Evolutionary conservation across 345 rosid species (phyloP).

Genomic region (Salix suchowensis): DNA sequence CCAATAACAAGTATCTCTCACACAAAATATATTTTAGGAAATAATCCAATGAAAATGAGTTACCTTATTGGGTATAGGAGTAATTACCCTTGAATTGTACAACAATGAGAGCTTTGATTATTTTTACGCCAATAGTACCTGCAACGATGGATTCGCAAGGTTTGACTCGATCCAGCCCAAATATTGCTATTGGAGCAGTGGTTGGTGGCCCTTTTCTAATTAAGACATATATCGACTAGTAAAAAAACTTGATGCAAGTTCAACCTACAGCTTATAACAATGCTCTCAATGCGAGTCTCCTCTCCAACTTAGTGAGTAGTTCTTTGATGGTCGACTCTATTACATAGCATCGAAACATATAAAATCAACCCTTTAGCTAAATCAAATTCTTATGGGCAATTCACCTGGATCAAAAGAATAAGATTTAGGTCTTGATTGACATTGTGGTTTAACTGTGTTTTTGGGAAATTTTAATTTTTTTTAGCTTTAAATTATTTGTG

Average conservation of each 20-base stretch:
- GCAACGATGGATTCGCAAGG: constrained; percentile 22
- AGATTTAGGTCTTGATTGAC: no score
- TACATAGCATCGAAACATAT: background rate
- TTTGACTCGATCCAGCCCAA: constrained; percentile 18
- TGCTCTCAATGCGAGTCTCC: constrained; percentile 20
- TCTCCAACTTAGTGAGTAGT: constrained; percentile 4
- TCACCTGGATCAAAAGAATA: no score
- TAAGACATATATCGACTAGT: constrained; percentile 11
- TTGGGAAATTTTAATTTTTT: no score
- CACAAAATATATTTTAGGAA: constrained; percentile 20
- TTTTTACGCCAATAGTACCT: constrained; percentile 1
- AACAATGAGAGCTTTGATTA: constrained; percentile 23
- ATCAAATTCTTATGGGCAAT: no score
- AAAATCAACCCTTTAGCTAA: no score
- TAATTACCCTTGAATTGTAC: constrained; percentile 12
- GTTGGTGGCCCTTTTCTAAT: constrained; percentile 23
- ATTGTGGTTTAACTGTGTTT: no score
- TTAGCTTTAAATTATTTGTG: no score
- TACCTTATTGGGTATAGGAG: constrained; percentile 16
- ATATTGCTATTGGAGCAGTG: constrained; percentile 20
- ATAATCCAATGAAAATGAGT: constrained; percentile 23
- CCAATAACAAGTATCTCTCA: background rate
- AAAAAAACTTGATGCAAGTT: constrained; percentile 6
- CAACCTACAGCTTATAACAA: constrained; percentile 21
- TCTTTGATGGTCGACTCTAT: background rate